Evolutionary conservation across 176 grass and related monocot species (phyloP), one percentile per base, ranked within the genome.

Genomic region (Oryza rufipogon): DNA sequence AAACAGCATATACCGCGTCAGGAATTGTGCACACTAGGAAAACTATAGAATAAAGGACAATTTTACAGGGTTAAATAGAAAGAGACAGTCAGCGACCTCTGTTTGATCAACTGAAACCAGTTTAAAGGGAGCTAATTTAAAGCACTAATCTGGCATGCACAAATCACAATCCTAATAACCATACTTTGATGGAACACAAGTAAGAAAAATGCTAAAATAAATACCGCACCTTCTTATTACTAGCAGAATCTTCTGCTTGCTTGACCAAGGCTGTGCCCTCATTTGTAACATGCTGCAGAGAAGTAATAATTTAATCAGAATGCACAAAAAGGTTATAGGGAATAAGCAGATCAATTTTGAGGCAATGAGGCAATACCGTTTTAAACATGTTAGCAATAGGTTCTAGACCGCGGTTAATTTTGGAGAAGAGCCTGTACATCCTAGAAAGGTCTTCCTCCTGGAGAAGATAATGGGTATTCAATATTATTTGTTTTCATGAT

Each of bases 181-280:
- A 84, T 36, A 25, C 9, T 17, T 20, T 25, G 16, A 74, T 11
- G 23, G 4, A 83, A 68, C 38, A 54, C 15, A 82, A 84, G 79
- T 36, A 65, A 83, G 12, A 32, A 5, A 82, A 80, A 19, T 45
- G 52, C 69, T 49, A n/a, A 68, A 71, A 39, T 54, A 72, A 83
- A 91, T 64, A 77, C 26, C 54, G 38, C 32, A 99, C 97, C 93
- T 94, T 96, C 75, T 94, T 99, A 78, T 89, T 96, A 78, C 86
- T 94, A 56, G 93, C 93, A 84, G 97, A 91, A 88, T 99, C 97
- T 88, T 99, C 97, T 20, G 93, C 93, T 83, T 99, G 97, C 84
- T 99, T 96, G 28, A 99, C 89, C 85, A 99, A 87, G 33, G 88
- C 76, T 46, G 86, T 99, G 46, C 97, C 97, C 79, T 96, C 93